phyloP scores from a whole-genome alignment of 2,329 filamentous ascomycete genomes.

The Fusarium sublunatum region DNA sequence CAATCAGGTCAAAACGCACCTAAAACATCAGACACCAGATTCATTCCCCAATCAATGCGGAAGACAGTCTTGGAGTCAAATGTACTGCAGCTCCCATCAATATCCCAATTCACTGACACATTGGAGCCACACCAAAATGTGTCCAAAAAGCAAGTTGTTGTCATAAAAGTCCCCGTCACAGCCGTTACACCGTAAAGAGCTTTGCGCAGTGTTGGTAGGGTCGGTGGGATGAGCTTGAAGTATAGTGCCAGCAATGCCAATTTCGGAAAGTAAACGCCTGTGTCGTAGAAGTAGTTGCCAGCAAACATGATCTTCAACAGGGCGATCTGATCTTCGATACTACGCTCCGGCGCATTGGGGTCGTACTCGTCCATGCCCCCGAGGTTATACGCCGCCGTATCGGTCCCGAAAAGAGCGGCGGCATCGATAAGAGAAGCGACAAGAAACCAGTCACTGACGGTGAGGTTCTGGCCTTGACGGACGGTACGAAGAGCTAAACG shows the following conservation, averaged over 20 bases:
- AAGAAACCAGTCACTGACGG: slow-evolving; percentile 48
- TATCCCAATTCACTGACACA: slow-evolving; percentile 45
- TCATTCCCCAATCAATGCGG: slow-evolving; percentile 48
- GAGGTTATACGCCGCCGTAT: slow-evolving; percentile 43
- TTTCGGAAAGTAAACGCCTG: slow-evolving; percentile 48
- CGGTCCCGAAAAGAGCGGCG: slow-evolving; percentile 44
- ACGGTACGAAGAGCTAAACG: slow-evolving; percentile 44
- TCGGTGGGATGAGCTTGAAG: slow-evolving; percentile 44
- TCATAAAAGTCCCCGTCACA: slow-evolving; percentile 40
- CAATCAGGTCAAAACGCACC: too few species aligned
- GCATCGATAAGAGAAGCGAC: slow-evolving; percentile 43
- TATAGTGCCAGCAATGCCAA: slow-evolving; percentile 47
- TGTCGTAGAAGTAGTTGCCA: slow-evolving; percentile 50
- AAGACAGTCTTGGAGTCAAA: slow-evolving; percentile 45
- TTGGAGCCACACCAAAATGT: slow-evolving; percentile 49
- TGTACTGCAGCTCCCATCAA: slow-evolving; percentile 39
- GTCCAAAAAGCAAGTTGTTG: slow-evolving; percentile 44
- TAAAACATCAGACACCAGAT: slow-evolving; percentile 37
- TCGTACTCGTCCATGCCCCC: slow-evolving; percentile 47
- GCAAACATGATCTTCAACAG: slow-evolving; percentile 47
- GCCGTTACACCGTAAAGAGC: slow-evolving; percentile 36
- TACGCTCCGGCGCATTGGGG: slow-evolving; percentile 20
- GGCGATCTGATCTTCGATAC: slow-evolving; percentile 29
- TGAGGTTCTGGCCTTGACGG: slow-evolving; percentile 43
- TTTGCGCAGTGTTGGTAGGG: slow-evolving; percentile 42